These are phyloP conservation scores for Colletotrichum chlorophyti DNA, from an alignment of 2,329 filamentous ascomycete species.

Conservation along the genomic window DNA sequence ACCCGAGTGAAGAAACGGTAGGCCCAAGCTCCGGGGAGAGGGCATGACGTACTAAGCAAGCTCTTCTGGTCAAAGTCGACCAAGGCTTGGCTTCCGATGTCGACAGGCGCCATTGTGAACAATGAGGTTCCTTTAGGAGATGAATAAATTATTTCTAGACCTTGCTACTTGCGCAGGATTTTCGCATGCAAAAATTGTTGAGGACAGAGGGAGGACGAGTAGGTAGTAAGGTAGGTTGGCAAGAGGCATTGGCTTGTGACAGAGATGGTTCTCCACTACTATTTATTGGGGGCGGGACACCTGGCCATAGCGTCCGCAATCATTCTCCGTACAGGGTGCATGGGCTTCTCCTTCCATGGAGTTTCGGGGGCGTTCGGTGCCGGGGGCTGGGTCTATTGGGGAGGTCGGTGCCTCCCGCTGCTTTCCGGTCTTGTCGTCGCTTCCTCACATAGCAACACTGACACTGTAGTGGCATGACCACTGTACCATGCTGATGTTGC, in stretches of 20 bases:
- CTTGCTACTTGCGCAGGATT: too few relatives aligned
- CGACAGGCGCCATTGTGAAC: conserved; percentile 44
- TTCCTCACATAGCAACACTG: too few relatives aligned
- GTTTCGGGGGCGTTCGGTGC: conserved; percentile 10
- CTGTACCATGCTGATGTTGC: too few relatives aligned
- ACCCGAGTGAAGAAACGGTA: conserved; percentile 1
- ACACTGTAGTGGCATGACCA: too few relatives aligned
- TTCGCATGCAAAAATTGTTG: conserved; percentile 9
- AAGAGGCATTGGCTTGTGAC: conserved; percentile 20
- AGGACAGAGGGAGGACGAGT: conserved; percentile 17
- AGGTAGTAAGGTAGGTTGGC: conserved; percentile 5
- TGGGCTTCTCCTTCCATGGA: conserved; percentile 1
- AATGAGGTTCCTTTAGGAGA: not conserved
- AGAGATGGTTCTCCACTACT: conserved; percentile 21
- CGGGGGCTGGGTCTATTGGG: too few relatives aligned
- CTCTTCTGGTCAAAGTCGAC: conserved; percentile 73
- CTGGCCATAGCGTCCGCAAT: conserved; percentile 27
- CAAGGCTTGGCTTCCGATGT: conserved; percentile 48
- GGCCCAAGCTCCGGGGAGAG: conserved; percentile 23
- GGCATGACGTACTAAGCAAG: conserved; percentile 63
- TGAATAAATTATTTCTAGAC: too few relatives aligned
- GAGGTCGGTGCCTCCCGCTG: too few relatives aligned
- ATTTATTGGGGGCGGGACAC: conserved; percentile 24
- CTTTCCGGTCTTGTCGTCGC: too few relatives aligned
- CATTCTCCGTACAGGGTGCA: not conserved